These are phyloP conservation scores for Amylocystis lapponica DNA, from an alignment of 768 basidiomycete species.

Conservation along the genomic window DNA sequence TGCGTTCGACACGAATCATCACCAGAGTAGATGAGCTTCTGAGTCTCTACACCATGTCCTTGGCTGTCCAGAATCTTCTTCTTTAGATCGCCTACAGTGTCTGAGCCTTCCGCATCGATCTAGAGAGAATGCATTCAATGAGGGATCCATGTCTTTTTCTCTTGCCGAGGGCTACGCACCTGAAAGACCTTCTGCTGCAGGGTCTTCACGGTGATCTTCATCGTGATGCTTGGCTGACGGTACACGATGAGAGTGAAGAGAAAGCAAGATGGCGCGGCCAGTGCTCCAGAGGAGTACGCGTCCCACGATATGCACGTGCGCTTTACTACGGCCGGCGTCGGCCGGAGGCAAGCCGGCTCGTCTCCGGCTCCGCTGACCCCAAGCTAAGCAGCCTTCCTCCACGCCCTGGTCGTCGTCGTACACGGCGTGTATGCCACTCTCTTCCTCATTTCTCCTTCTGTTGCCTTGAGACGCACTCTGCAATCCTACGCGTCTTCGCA, in stretches of 20 bases:
- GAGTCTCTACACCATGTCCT: conserved; percentile 63
- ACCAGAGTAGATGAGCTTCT: conserved; percentile 98
- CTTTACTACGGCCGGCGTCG: too few relatives aligned
- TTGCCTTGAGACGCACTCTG: too few relatives aligned
- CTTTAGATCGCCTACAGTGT: conserved; percentile 79
- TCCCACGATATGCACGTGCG: too few relatives aligned
- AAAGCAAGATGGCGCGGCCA: not conserved
- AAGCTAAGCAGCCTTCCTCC: too few relatives aligned
- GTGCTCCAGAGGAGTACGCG: too few relatives aligned
- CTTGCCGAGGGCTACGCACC: conserved; percentile 31
- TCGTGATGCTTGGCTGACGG: conserved; percentile 34
- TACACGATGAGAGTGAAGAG: not conserved
- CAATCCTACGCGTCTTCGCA: too few relatives aligned
- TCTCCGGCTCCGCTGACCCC: too few relatives aligned
- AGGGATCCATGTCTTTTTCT: not conserved
- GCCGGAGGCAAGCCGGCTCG: too few relatives aligned
- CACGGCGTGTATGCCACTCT: too few relatives aligned
- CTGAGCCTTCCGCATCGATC: conserved; percentile 72
- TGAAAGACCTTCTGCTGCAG: conserved; percentile 90
- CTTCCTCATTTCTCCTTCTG: too few relatives aligned
- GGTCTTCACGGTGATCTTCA: conserved; percentile 96
- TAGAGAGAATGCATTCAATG: conserved; percentile 18
- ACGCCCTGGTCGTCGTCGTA: too few relatives aligned
- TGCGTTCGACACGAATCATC: not conserved
- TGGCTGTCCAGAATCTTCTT: conserved; percentile 74